Evolutionary conservation across 176 grass and related monocot species (phyloP), one percentile per base, ranked within the genome.

Genomic region (Oryza coarctata): DNA sequence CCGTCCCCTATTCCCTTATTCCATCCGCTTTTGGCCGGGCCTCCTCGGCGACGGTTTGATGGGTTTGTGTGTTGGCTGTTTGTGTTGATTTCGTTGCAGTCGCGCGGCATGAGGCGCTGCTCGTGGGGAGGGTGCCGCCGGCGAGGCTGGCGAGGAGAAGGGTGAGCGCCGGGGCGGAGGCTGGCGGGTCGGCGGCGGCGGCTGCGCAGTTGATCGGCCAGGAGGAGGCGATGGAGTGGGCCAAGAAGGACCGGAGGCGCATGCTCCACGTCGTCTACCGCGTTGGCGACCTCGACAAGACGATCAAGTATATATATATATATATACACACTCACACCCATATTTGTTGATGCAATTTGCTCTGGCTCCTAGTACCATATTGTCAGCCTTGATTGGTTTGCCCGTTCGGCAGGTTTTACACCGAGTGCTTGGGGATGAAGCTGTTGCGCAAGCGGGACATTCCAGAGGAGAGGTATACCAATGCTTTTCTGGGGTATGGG

Each of bases 221-320:
- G 27, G 90, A 91, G 38, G 92, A 93, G 65, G 90, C 88, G 14
- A 17, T 88, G 75, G 88, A 98, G 64, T 98, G 92, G 95, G 95
- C 88, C 39, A 94, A 89, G 79, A 94, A 80, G 70, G 92, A 98
- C 75, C 82, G 89, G 3, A 81, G 95, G 80, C 89, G 92, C 84
- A 66, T 94, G 44, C 90, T 98, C 68, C 95, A 98, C 57, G 95
- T 94, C 23, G 95, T 98, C 57, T 98, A 93, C 83, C 92, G 88
- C 62, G 95, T 94, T n/a, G 95, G 95, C 11, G 95, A 98, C 63
- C 84, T 98, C 17, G 92, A 98, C 74, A 98, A 92, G 87, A 94
- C 95, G 35, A 98, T 98, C 83, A 94, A 97, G 94, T 98, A 93
- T 70, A 67, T 33, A n/a, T n/a, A n/a, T n/a, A n/a, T n/a, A n/a